Evolutionary conservation across 2,329 filamentous ascomycete species (phyloP).

Genomic region (Neophaeococcomyces aloes): DNA sequence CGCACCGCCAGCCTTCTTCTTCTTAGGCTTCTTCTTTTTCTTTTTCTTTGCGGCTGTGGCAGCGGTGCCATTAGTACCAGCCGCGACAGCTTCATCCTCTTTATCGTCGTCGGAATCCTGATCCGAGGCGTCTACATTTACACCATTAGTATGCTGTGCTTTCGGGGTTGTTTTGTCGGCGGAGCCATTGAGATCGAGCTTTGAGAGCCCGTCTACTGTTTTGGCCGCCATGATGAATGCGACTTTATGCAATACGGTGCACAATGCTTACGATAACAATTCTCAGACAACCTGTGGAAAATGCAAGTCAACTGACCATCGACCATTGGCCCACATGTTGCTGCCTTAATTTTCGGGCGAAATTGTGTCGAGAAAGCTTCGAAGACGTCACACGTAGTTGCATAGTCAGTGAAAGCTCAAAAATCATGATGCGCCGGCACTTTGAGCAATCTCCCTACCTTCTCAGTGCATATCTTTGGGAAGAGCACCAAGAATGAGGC

Average conservation of each 20-base stretch:
- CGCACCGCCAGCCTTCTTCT: slow-evolving; percentile 51
- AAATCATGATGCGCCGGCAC: neutral
- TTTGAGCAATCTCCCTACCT: no score
- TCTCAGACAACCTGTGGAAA: neutral
- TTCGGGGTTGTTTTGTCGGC: slow-evolving; percentile 23
- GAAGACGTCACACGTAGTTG: neutral
- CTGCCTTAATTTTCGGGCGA: neutral
- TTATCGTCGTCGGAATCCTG: slow-evolving; percentile 46
- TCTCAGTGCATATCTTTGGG: neutral
- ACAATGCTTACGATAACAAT: neutral
- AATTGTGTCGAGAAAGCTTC: neutral
- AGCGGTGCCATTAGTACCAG: slow-evolving; percentile 27
- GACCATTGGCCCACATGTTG: neutral
- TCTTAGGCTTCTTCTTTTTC: slow-evolving; percentile 78
- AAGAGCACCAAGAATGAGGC: slow-evolving; percentile 18
- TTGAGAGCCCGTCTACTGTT: slow-evolving; percentile 21
- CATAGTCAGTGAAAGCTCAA: neutral
- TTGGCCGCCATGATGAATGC: slow-evolving; percentile 19
- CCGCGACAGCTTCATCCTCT: slow-evolving; percentile 36
- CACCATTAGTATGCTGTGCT: slow-evolving; percentile 29
- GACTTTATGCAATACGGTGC: neutral
- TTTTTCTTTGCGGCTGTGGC: slow-evolving; percentile 38
- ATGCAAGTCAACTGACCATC: neutral
- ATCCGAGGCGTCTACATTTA: slow-evolving; percentile 33
- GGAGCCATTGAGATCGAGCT: slow-evolving; percentile 26